These are phyloP conservation scores for Ambrosia trifida DNA, from an alignment of 129 eudicot genomes.

Conservation along the genomic window DNA sequence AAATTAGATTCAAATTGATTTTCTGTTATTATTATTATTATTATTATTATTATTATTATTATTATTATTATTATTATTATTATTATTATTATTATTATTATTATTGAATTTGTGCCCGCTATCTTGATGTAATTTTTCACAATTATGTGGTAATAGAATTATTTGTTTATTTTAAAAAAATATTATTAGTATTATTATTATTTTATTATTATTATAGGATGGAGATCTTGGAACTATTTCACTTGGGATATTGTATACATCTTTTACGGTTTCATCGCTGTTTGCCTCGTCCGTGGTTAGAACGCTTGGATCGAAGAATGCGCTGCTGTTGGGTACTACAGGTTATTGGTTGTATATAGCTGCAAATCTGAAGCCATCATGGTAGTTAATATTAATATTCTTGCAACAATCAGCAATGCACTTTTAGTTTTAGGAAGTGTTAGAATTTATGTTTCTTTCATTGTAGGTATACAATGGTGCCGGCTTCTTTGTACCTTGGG, in stretches of 20 bases:
- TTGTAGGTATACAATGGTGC: slow-evolving; percentile 91
- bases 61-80: too few species aligned
- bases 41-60: too few species aligned
- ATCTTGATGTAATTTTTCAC: too few species aligned
- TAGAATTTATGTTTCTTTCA: not conserved
- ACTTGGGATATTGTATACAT: slow-evolving; percentile 84
- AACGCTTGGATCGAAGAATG: slow-evolving; percentile 77
- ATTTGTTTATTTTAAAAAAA: too few species aligned
- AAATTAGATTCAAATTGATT: slow-evolving; percentile 14
- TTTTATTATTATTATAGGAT: slow-evolving; percentile 64
- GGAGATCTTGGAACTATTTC: slow-evolving; percentile 91
- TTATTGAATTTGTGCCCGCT: too few species aligned
- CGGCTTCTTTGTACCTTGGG: slow-evolving; percentile 89
- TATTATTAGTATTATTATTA: too few species aligned
- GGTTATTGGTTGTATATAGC: slow-evolving; percentile 97
- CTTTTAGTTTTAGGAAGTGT: not conserved
- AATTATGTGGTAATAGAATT: too few species aligned
- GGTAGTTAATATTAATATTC: slow-evolving; percentile 42
- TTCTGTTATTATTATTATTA: too few species aligned
- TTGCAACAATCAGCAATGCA: not conserved
- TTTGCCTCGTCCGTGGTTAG: slow-evolving; percentile 77
- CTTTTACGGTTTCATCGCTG: slow-evolving; percentile 75
- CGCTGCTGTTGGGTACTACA: slow-evolving; percentile 83
- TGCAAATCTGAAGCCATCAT: slow-evolving; percentile 80
- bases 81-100: too few species aligned